These are phyloP conservation scores for Cercospora sp. DNA, from an alignment of 2,329 filamentous ascomycete genomes.

Conservation along the genomic window DNA sequence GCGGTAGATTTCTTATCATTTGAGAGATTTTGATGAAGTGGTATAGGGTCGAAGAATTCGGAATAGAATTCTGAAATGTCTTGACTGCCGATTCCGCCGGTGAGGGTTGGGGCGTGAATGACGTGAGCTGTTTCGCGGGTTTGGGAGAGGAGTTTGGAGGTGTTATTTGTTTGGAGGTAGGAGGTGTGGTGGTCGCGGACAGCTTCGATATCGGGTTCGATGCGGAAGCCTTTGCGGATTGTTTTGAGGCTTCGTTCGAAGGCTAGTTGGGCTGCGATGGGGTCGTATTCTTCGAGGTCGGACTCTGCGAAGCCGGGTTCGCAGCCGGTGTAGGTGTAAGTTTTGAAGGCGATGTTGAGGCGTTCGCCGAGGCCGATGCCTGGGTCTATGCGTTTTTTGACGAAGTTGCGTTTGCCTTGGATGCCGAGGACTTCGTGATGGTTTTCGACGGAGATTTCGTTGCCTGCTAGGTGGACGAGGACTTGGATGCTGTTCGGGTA, in stretches of 20 bases:
- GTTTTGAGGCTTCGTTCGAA: conserved; percentile 65
- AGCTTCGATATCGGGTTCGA: conserved; percentile 49
- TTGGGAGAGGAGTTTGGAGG: conserved; percentile 42
- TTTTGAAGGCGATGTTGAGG: conserved; percentile 47
- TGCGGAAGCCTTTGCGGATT: conserved; percentile 61
- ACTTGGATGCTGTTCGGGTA: conserved; percentile 50
- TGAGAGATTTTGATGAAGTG: conserved; percentile 45
- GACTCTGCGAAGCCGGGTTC: conserved; percentile 69
- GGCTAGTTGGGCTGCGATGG: conserved; percentile 63
- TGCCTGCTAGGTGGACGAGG: conserved; percentile 58
- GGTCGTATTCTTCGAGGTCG: conserved; percentile 67
- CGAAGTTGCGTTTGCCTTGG: conserved; percentile 52
- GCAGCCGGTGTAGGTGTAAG: conserved; percentile 57
- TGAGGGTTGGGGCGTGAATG: conserved; percentile 49
- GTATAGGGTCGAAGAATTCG: conserved; percentile 55
- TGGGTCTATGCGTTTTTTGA: conserved; percentile 51
- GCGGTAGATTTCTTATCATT: conserved; percentile 11
- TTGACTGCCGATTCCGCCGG: conserved; percentile 46
- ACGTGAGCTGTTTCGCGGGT: conserved; percentile 43
- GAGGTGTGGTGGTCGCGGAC: conserved; percentile 43
- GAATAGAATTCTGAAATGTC: conserved; percentile 55
- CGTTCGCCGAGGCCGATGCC: conserved; percentile 54
- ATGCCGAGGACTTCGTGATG: conserved; percentile 55
- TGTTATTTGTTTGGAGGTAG: conserved; percentile 37
- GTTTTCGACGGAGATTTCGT: conserved; percentile 51